Conservation (phyloP, 192 early-diverging fungal genomes). For the Podila minutissima region DNA sequence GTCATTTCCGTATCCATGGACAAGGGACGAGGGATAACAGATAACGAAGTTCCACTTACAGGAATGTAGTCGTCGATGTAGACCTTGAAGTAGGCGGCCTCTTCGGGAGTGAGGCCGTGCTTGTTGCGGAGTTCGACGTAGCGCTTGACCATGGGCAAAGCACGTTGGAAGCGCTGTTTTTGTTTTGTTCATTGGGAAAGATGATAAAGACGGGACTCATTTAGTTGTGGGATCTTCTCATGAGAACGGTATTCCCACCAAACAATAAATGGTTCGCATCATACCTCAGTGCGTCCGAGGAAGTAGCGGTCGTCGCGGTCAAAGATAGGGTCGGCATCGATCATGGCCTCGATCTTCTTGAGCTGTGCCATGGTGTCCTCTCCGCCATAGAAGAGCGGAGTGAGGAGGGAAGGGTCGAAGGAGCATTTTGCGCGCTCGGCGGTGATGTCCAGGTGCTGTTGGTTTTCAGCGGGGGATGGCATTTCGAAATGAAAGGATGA, state of each 20-base stretch:
- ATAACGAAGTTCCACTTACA: constrained; percentile 15
- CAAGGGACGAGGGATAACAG: neutral
- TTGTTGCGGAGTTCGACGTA: constrained; percentile 59
- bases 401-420: constrained; percentile 52
- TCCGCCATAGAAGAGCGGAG: constrained; percentile 55
- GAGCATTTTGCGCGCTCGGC: constrained; percentile 57
- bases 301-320: constrained; percentile 58
- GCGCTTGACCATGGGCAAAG: constrained; percentile 54
- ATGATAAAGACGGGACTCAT: neutral
- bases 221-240: neutral
- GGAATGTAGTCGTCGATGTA: constrained; percentile 64
- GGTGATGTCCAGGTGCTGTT: constrained; percentile 49
- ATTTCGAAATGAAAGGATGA: neutral
- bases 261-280: no score
- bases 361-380: constrained; percentile 39
- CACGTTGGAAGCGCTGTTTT: constrained; percentile 53
- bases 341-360: constrained; percentile 48
- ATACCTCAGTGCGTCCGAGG: constrained; percentile 57
- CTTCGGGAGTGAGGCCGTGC: constrained; percentile 55
- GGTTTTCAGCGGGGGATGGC: constrained; percentile 14
- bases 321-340: constrained; percentile 58
- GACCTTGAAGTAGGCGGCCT: constrained; percentile 47
- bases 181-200: neutral
- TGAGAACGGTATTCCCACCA: no score
- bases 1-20: neutral